Percentiles rank a stretch among this genome's conserved stretches.
Evolutionary conservation across 768 basidiomycete genomes (phyloP).

Genomic region (Leccinum rimulosum): DNA sequence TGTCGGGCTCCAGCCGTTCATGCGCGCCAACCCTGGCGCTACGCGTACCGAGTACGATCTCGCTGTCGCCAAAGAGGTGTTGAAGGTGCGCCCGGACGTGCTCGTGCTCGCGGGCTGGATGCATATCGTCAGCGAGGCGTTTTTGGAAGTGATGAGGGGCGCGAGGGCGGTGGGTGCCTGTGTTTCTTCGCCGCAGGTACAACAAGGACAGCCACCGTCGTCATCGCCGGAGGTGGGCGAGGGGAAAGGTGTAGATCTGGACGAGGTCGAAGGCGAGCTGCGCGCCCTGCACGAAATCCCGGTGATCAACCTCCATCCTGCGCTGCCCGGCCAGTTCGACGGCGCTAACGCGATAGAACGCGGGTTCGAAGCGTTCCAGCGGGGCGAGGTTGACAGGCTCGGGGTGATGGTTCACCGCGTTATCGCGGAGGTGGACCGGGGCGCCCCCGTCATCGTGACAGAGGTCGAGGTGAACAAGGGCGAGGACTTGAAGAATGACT

Average conservation of each 20-base stretch:
- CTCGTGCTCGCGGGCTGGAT: constrained; percentile 99
- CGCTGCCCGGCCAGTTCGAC: constrained; percentile 93
- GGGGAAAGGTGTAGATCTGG: neutral
- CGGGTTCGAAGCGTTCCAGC: constrained; percentile 85
- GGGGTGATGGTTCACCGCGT: constrained; percentile 96
- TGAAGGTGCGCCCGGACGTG: constrained; percentile 68
- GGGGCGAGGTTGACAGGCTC: constrained; percentile 71
- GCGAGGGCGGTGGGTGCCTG: constrained; percentile 32
- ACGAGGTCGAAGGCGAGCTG: constrained; percentile 30
- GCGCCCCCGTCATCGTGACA: constrained; percentile 80
- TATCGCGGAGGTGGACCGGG: constrained; percentile 89
- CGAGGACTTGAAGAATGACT: constrained; percentile 61
- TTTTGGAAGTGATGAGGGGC: constrained; percentile 61
- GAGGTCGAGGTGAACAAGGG: constrained; percentile 72
- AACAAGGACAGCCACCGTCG: too few species aligned
- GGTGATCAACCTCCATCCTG: constrained; percentile 96
- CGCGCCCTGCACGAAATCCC: constrained; percentile 46
- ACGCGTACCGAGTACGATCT: constrained; percentile 84
- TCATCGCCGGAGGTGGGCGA: neutral
- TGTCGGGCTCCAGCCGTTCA: constrained; percentile 80
- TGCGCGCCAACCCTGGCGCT: constrained; percentile 68
- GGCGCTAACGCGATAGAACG: constrained; percentile 90
- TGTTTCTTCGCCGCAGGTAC: too few species aligned
- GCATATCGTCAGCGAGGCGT: constrained; percentile 87
- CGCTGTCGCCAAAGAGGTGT: constrained; percentile 70